Percentiles rank a stretch among this genome's conserved stretches.
phyloP scores from a whole-genome alignment of 2,329 filamentous ascomycete genomes.

The Talaromyces sp. region DNA sequence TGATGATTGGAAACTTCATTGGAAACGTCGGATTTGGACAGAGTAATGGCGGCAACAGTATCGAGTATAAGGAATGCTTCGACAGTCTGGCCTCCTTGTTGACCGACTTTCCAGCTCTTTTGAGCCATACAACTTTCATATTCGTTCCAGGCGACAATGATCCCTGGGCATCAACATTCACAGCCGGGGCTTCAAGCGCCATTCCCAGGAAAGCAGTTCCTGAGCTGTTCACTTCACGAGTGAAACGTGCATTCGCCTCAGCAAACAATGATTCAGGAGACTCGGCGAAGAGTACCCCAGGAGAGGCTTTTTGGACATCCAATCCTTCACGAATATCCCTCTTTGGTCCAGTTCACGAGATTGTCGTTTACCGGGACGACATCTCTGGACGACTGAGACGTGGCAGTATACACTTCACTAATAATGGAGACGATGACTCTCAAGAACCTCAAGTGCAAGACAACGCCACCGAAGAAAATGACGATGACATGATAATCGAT shows the following conservation, averaged over 20 bases:
- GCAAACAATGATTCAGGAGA: slow-evolving; percentile 69
- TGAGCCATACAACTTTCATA: slow-evolving; percentile 78
- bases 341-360: slow-evolving; percentile 84
- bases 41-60: slow-evolving; percentile 72
- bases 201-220: slow-evolving; percentile 62
- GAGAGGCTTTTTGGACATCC: slow-evolving; percentile 80
- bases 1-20: slow-evolving; percentile 83
- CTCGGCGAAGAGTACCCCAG: slow-evolving; percentile 54
- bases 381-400: slow-evolving; percentile 75
- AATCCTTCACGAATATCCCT: slow-evolving; percentile 81
- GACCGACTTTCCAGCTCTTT: slow-evolving; percentile 76
- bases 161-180: slow-evolving; percentile 88
- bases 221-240: slow-evolving; percentile 82
- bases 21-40: slow-evolving; percentile 60
- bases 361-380: slow-evolving; percentile 85
- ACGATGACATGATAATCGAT: slow-evolving; percentile 8
- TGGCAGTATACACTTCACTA: slow-evolving; percentile 58
- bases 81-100: slow-evolving; percentile 80
- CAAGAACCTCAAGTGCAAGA: background rate
- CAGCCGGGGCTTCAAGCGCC: slow-evolving; percentile 47
- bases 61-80: slow-evolving; percentile 96
- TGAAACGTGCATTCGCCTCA: slow-evolving; percentile 74
- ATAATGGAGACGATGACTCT: background rate
- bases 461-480: background rate
- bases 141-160: slow-evolving; percentile 97